Conservation (phyloP, 1,284 basidiomycete species). For the Amylostereum chailletii region DNA sequence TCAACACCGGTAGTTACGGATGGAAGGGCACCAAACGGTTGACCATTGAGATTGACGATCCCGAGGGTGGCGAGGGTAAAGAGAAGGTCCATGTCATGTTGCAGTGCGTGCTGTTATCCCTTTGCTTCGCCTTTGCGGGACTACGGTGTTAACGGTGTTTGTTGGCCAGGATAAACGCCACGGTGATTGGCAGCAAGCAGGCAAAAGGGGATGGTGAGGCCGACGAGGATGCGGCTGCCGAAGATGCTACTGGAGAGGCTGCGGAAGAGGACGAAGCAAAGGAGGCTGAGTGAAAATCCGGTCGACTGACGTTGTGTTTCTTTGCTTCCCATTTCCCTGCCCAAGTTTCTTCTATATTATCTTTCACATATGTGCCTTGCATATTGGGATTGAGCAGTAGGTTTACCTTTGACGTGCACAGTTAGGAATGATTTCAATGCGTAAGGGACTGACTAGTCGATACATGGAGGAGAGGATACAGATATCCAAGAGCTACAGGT, state of each 20-base stretch:
- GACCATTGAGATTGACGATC: conserved; percentile 49
- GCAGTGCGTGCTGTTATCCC: conserved; percentile 38
- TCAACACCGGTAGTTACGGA: conserved; percentile 69
- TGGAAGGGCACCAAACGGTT: conserved; percentile 73
- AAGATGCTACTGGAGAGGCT: background rate
- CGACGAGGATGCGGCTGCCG: conserved; percentile 11
- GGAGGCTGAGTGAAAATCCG: too few species aligned
- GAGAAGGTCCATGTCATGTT: conserved; percentile 70
- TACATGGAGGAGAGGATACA: background rate
- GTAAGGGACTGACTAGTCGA: too few species aligned
- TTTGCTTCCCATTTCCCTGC: too few species aligned
- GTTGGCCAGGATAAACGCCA: conserved; percentile 58
- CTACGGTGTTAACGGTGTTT: conserved; percentile 2
- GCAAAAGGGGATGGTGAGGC: conserved; percentile 22
- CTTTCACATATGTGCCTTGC: too few species aligned
- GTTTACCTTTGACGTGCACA: too few species aligned
- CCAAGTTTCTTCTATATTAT: too few species aligned
- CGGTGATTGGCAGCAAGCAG: conserved; percentile 66
- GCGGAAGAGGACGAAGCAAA: too few species aligned
- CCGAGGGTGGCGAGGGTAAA: conserved; percentile 40
- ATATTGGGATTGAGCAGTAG: too few species aligned
- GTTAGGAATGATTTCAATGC: too few species aligned
- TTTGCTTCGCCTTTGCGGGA: background rate
- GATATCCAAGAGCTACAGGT: conserved; percentile 33
- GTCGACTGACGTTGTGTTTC: too few species aligned